Evolutionary conservation across 768 basidiomycete species (phyloP), one percentile per base, ranked within the genome.

Genomic region (Suillus alpinus): DNA sequence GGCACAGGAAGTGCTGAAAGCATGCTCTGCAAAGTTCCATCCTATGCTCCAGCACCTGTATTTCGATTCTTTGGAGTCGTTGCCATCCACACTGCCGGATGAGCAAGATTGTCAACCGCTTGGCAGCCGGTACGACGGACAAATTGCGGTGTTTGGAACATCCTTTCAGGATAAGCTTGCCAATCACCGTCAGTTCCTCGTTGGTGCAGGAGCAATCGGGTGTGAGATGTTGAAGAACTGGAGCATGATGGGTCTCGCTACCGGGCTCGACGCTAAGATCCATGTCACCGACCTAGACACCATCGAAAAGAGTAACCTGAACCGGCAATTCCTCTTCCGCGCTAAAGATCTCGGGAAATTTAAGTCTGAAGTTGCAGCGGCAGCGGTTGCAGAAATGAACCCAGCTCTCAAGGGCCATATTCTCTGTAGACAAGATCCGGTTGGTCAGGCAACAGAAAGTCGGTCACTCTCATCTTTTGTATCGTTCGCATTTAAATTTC

Each of bases 161-260:
- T 70, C 76, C 2, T 98, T 98, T 86, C 97, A 99, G 66, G 82
- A 89, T 43, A 97, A 92, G 80, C 88, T 99, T 62, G 83, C 86
- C 44, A 89, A 91, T 70, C 86, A 94, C 71, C 85, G 91, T 31
- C 92, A 98, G 69, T 99, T 99, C 84, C 83, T 99, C 49, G 97
- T 99, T 59, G 97, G 97, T 9, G 88, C 96, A n/a, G 97, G 97
- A 49, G 97, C 97, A 39, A 98, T 99, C 72, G 97, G 97, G 20
- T 99, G 97, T 71, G 97, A 99, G 78, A 98, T 98, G 97, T 78
- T 99, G 68, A 99, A 99, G 82, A 99, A 98, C 76, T 99, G 97
- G 97, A 91, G 92, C 65, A 92, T 98, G 94, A 96, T 98, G 83
- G 97, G 97, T 62, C 78, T 99, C 50, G 95, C 85, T 7, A 84